Evolutionary conservation across 768 basidiomycete genomes (phyloP).

Genomic region (Daedaleopsis sinensis): DNA sequence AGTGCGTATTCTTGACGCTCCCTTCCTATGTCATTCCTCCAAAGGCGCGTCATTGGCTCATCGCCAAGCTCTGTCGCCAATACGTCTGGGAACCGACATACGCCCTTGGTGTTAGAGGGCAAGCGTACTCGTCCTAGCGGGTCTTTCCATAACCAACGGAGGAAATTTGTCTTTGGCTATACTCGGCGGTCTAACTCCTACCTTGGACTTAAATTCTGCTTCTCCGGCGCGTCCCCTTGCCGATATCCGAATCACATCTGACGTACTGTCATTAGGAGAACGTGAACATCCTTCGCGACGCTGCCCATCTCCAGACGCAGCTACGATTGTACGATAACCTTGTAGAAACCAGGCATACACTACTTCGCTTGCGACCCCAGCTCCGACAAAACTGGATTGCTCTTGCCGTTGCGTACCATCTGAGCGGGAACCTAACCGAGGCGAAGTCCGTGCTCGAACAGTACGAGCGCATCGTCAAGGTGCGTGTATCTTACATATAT

Average conservation of each 20-base stretch:
- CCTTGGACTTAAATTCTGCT: not conserved
- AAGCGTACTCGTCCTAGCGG: not conserved
- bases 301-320: conserved; percentile 87
- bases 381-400: conserved; percentile 89
- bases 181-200: not conserved
- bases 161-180: not conserved
- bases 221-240: not conserved
- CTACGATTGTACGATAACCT: conserved; percentile 78
- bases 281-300: conserved; percentile 89
- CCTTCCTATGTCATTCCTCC: too few relatives aligned
- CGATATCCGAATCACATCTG: not conserved
- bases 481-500: conserved; percentile 33
- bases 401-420: conserved; percentile 85
- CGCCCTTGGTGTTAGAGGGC: not conserved
- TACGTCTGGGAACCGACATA: not conserved
- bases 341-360: conserved; percentile 79
- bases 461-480: conserved; percentile 75
- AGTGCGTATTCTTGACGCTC: too few relatives aligned
- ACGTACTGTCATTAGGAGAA: conserved; percentile 66
- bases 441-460: conserved; percentile 74
- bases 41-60: not conserved
- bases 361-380: conserved; percentile 80
- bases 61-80: not conserved
- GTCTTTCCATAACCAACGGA: not conserved
- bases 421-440: conserved; percentile 73